Evolutionary conservation across 345 rosid genomes (phyloP).

Genomic region (Kernera saxatilis): DNA sequence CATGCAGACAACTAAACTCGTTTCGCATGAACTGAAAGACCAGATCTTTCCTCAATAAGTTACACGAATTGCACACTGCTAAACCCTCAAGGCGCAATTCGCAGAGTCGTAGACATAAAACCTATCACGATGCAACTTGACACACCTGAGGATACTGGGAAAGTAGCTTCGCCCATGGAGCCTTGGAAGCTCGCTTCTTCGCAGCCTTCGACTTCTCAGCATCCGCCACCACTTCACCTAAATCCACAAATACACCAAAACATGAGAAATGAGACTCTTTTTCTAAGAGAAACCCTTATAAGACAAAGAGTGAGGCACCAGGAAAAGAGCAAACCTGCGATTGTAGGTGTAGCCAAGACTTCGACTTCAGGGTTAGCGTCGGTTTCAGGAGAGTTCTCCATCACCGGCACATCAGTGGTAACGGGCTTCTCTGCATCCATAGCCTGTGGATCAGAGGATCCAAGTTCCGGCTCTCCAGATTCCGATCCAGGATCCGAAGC

Average conservation of each 20-base stretch:
- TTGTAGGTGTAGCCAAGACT: conserved; percentile 42
- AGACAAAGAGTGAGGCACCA: conserved; percentile 24
- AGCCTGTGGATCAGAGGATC: conserved; percentile 61
- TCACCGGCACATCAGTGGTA: conserved; percentile 26
- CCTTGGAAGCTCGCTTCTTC: conserved; percentile 38
- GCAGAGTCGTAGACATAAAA: not conserved
- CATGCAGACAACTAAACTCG: conserved; percentile 8
- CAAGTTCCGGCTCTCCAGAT: conserved; percentile 51
- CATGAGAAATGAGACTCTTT: not conserved
- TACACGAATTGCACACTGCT: not conserved
- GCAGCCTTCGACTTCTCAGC: conserved; percentile 22
- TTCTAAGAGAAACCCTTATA: not conserved
- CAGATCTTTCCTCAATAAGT: not conserved
- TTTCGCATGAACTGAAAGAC: not conserved
- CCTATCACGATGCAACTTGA: conserved; percentile 3
- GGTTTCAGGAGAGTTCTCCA: conserved; percentile 43
- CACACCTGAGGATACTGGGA: conserved; percentile 78
- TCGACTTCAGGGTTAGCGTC: conserved; percentile 42
- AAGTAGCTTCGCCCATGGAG: conserved; percentile 89
- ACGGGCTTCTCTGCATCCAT: conserved; percentile 39
- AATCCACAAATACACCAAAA: conserved; percentile 25
- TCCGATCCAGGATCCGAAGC: conserved; percentile 51
- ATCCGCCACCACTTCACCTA: conserved; percentile 39
- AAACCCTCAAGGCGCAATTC: conserved; percentile 1
- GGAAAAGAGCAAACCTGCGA: conserved; percentile 44